phyloP scores from a whole-genome alignment of 495 filamentous ascomycete genomes.

The Xylaria longipes region DNA sequence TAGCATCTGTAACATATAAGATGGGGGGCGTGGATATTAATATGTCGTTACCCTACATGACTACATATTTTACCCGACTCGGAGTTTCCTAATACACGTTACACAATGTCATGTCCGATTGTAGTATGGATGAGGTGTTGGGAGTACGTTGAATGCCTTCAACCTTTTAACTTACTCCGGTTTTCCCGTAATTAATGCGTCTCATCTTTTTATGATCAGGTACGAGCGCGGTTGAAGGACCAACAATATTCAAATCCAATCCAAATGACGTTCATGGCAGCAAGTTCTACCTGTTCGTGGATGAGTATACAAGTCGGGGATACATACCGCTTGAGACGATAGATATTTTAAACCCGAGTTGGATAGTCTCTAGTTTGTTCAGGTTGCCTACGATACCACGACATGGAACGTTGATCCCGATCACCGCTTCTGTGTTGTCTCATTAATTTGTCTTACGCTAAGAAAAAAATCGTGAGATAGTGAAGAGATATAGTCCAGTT shows the following conservation, averaged over 20 bases:
- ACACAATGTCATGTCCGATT: neutral
- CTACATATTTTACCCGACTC: neutral
- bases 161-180: neutral
- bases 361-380: constrained; percentile 27
- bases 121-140: neutral
- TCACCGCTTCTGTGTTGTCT: constrained; percentile 31
- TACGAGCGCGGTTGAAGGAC: constrained; percentile 30
- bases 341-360: constrained; percentile 31
- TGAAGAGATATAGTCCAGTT: constrained; percentile 23
- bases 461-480: neutral
- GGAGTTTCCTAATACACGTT: neutral
- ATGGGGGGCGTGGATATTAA: neutral
- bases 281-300: constrained; percentile 34
- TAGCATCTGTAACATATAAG: neutral
- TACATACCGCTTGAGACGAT: constrained; percentile 35
- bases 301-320: constrained; percentile 29
- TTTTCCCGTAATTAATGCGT: neutral
- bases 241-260: constrained; percentile 31
- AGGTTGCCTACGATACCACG: constrained; percentile 29
- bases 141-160: neutral
- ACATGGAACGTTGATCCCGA: constrained; percentile 31
- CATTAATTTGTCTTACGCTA: neutral
- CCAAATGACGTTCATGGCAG: constrained; percentile 30
- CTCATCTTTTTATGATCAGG: constrained; percentile 5
- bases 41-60: neutral